Evolutionary conservation across 768 basidiomycete genomes (phyloP).

Genomic region (Calocera cornea): DNA sequence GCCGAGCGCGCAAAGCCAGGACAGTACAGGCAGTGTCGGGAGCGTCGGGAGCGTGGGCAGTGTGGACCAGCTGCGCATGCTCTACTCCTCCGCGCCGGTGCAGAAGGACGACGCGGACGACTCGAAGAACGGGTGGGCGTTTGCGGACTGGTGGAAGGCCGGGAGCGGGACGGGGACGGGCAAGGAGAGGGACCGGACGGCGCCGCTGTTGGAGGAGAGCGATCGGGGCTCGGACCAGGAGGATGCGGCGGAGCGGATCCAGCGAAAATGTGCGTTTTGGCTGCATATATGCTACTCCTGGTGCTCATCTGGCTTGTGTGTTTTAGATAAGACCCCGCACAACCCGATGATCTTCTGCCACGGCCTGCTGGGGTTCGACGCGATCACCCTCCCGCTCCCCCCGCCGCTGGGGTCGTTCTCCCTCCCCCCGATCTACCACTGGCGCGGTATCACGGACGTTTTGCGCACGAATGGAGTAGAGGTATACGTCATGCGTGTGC

Average conservation of each 20-base stretch:
- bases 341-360: constrained; percentile 93
- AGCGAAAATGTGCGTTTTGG: constrained; percentile 12
- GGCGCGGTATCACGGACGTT: constrained; percentile 92
- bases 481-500: constrained; percentile 86
- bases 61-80: not conserved
- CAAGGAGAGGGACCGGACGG: constrained; percentile 1
- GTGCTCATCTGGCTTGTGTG: not conserved
- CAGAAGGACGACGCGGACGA: not conserved
- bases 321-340: constrained; percentile 58
- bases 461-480: constrained; percentile 78
- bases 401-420: constrained; percentile 35
- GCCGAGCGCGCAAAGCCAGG: not conserved
- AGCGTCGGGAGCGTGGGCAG: not conserved
- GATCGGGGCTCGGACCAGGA: constrained; percentile 7
- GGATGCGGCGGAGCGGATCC: constrained; percentile 6
- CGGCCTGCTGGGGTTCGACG: constrained; percentile 82
- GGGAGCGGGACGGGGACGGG: not conserved
- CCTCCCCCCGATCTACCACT: constrained; percentile 79
- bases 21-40: too few relatives aligned
- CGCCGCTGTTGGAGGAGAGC: constrained; percentile 1
- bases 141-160: not conserved
- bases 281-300: constrained; percentile 10
- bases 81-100: not conserved
- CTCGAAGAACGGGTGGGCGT: not conserved
- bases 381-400: constrained; percentile 55